These are phyloP conservation scores for Xylariaceae sp. DNA, from an alignment of 2,329 filamentous ascomycete genomes.

Conservation along the genomic window DNA sequence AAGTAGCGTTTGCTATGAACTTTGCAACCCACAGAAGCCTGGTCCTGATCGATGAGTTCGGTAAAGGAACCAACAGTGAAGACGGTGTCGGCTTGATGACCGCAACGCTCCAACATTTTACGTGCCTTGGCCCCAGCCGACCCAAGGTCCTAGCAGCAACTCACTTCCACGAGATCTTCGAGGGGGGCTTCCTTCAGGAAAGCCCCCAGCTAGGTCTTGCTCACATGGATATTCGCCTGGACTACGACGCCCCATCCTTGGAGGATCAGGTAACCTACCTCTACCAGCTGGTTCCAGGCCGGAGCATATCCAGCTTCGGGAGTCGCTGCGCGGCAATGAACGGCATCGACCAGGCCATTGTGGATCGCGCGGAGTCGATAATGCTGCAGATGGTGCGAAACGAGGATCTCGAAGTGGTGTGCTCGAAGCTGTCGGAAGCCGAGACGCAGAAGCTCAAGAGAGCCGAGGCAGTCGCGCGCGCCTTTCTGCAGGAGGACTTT, in stretches of 20 bases:
- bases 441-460: slow-evolving; percentile 61
- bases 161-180: slow-evolving; percentile 66
- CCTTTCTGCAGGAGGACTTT: slow-evolving; percentile 44
- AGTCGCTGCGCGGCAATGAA: slow-evolving; percentile 80
- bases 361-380: slow-evolving; percentile 69
- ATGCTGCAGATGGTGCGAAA: slow-evolving; percentile 60
- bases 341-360: slow-evolving; percentile 64
- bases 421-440: slow-evolving; percentile 54
- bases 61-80: slow-evolving; percentile 52
- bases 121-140: slow-evolving; percentile 33
- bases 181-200: slow-evolving; percentile 48
- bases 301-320: slow-evolving; percentile 76
- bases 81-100: slow-evolving; percentile 53
- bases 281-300: slow-evolving; percentile 60
- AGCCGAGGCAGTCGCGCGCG: slow-evolving; percentile 55
- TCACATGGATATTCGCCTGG: slow-evolving; percentile 64
- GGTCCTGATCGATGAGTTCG: slow-evolving; percentile 88
- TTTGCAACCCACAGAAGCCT: slow-evolving; percentile 70
- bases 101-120: slow-evolving; percentile 50
- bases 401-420: slow-evolving; percentile 68
- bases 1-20: slow-evolving; percentile 69
- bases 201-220: slow-evolving; percentile 48
- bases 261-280: slow-evolving; percentile 66
- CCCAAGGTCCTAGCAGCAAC: slow-evolving; percentile 56
- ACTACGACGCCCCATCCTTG: slow-evolving; percentile 39